Evolutionary conservation across 2,329 filamentous ascomycete species (phyloP).

Genomic region (Fusarium abutilonis): DNA sequence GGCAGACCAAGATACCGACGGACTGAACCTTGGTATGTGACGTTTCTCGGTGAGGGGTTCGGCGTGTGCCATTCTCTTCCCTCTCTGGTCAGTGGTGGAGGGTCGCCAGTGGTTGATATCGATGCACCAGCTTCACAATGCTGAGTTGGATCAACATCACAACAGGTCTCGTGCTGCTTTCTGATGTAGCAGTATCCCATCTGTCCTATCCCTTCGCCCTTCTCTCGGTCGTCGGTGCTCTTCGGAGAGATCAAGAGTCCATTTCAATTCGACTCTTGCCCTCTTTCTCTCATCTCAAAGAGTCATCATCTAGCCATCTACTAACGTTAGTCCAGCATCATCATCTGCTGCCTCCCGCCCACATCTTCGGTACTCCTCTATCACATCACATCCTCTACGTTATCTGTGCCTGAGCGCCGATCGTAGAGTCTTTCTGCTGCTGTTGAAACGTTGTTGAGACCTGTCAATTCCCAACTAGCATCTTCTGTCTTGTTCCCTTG

Average conservation of each 20-base stretch:
- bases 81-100: slow-evolving; percentile 43
- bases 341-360: slow-evolving; percentile 29
- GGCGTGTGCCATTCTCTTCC: slow-evolving; percentile 27
- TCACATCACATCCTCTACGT: slow-evolving; percentile 8
- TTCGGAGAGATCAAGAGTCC: slow-evolving; percentile 20
- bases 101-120: slow-evolving; percentile 47
- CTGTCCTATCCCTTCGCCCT: slow-evolving; percentile 20
- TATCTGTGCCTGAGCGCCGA: slow-evolving; percentile 23
- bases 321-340: background rate
- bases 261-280: slow-evolving; percentile 10
- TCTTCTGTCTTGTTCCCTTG: slow-evolving; percentile 18
- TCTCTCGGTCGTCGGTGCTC: slow-evolving; percentile 29
- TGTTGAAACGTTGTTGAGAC: slow-evolving; percentile 17
- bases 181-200: slow-evolving; percentile 19
- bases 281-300: slow-evolving; percentile 24
- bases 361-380: slow-evolving; percentile 24
- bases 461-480: slow-evolving; percentile 8
- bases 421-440: slow-evolving; percentile 26
- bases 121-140: slow-evolving; percentile 24
- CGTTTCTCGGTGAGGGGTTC: slow-evolving; percentile 41
- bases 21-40: slow-evolving; percentile 41
- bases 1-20: slow-evolving; percentile 6
- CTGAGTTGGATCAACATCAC: slow-evolving; percentile 42
- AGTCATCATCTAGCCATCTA: slow-evolving; percentile 2
- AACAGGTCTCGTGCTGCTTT: slow-evolving; percentile 37